Percentiles rank a stretch among this genome's conserved stretches.
phyloP scores from a whole-genome alignment of 2,329 filamentous ascomycete species.

The Aspergillus aculeatus region DNA sequence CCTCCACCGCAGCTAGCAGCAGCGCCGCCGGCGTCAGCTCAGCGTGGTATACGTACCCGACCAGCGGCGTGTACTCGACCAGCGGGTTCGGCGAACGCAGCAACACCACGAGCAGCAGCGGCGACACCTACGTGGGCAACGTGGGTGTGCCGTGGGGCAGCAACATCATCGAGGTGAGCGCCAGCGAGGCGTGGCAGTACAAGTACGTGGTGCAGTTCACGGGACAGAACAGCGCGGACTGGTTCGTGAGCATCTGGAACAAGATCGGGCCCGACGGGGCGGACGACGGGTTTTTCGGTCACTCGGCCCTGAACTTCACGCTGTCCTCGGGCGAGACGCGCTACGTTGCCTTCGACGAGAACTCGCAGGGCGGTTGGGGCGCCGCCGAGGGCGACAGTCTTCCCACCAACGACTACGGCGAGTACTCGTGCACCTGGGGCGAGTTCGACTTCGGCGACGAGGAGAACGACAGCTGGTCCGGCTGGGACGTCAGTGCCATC shows the following conservation, averaged over 20 bases:
- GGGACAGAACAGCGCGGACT: constrained; percentile 31
- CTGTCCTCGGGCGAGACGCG: constrained; percentile 32
- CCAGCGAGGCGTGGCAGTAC: constrained; percentile 30
- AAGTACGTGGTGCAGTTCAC: constrained; percentile 38
- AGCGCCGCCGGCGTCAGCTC: constrained; percentile 7
- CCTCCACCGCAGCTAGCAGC: constrained; percentile 5
- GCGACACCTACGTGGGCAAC: constrained; percentile 35
- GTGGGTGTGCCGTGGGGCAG: constrained; percentile 41
- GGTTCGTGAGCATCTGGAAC: constrained; percentile 42
- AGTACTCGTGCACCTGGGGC: constrained; percentile 39
- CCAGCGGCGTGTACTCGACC: constrained; percentile 20
- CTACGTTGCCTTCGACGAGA: constrained; percentile 40
- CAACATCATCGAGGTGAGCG: constrained; percentile 40
- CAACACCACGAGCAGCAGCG: constrained; percentile 18
- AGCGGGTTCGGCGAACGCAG: constrained; percentile 35
- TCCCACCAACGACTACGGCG: constrained; percentile 30
- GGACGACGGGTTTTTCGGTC: constrained; percentile 39
- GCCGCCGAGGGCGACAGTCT: constrained; percentile 29
- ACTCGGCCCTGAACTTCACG: constrained; percentile 33
- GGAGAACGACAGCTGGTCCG: constrained; percentile 36
- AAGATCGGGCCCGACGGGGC: constrained; percentile 37
- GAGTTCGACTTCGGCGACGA: constrained; percentile 38
- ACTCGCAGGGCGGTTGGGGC: constrained; percentile 39
- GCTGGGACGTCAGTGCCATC: constrained; percentile 42
- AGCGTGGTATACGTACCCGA: constrained; percentile 25